Evolutionary conservation across 2,329 filamentous ascomycete species (phyloP).

Genomic region (Xylariaceae sp.): DNA sequence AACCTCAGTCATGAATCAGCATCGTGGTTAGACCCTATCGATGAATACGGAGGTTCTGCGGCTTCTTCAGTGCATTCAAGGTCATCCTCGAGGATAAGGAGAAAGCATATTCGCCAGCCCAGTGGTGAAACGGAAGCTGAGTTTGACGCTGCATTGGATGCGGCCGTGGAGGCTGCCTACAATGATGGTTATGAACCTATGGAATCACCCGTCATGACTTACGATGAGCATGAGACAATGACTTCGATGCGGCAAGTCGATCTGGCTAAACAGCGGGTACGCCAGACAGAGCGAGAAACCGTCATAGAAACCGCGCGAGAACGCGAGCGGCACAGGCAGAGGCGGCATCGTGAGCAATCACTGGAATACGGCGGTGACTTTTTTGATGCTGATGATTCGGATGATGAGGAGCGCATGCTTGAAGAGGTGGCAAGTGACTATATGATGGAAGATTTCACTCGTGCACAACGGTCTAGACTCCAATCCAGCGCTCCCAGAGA

Average conservation of each 20-base stretch:
- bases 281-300: constrained; percentile 68
- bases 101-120: constrained; percentile 63
- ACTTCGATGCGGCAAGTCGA: constrained; percentile 65
- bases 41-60: constrained; percentile 80
- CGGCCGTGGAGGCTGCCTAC: constrained; percentile 93
- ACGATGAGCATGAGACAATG: constrained; percentile 43
- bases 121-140: constrained; percentile 80
- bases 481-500: constrained; percentile 65
- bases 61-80: constrained; percentile 77
- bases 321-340: constrained; percentile 49
- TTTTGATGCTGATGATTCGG: constrained; percentile 60
- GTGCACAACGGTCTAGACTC: constrained; percentile 60
- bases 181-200: constrained; percentile 82
- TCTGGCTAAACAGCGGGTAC: constrained; percentile 69
- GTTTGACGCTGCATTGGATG: constrained; percentile 90
- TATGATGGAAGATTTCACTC: constrained; percentile 76
- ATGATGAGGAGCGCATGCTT: constrained; percentile 71
- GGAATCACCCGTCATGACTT: constrained; percentile 43
- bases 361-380: constrained; percentile 53
- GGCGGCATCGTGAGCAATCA: constrained; percentile 39
- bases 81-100: constrained; percentile 64
- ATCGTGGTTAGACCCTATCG: constrained; percentile 91
- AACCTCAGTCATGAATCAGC: constrained; percentile 74
- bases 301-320: constrained; percentile 58
- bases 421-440: constrained; percentile 87